Evolutionary conservation across 2,329 filamentous ascomycete species (phyloP).

Genomic region (Chaetomium sp.): DNA sequence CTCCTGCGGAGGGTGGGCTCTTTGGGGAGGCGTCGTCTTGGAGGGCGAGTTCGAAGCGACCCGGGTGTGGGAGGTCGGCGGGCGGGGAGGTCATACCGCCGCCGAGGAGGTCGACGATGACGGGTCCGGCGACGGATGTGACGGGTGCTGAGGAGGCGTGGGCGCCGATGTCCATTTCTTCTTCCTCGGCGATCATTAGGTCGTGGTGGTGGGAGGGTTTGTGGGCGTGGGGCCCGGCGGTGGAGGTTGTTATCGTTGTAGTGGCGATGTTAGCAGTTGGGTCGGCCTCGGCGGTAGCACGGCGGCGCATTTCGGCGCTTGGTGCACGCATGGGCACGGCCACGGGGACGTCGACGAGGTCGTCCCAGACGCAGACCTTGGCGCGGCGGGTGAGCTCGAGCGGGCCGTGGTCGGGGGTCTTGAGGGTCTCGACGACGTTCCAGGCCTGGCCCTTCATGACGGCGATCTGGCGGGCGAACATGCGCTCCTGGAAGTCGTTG

Average conservation of each 20-base stretch:
- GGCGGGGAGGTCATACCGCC: conserved; percentile 48
- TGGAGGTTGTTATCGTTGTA: conserved; percentile 27
- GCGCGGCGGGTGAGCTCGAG: conserved; percentile 85
- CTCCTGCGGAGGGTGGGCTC: conserved; percentile 9
- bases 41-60: conserved; percentile 62
- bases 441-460: conserved; percentile 99
- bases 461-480: conserved; percentile 97
- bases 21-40: conserved; percentile 25
- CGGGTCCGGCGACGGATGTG: conserved; percentile 22
- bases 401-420: conserved; percentile 85
- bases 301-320: conserved; percentile 75
- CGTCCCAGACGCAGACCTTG: conserved; percentile 95
- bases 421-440: conserved; percentile 98
- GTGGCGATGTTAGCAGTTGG: conserved; percentile 26
- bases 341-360: conserved; percentile 90
- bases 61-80: conserved; percentile 64
- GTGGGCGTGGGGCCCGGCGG: conserved; percentile 6
- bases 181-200: conserved; percentile 41
- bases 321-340: conserved; percentile 83
- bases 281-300: conserved; percentile 42
- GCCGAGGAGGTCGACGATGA: conserved; percentile 61
- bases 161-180: conserved; percentile 85
- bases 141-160: conserved; percentile 10
- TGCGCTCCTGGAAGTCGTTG: conserved; percentile 93
- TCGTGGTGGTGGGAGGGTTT: too few relatives aligned